Base-by-base conservation (phyloP, 2,329 filamentous ascomycete species). In the Botrytis byssoidea region DNA sequence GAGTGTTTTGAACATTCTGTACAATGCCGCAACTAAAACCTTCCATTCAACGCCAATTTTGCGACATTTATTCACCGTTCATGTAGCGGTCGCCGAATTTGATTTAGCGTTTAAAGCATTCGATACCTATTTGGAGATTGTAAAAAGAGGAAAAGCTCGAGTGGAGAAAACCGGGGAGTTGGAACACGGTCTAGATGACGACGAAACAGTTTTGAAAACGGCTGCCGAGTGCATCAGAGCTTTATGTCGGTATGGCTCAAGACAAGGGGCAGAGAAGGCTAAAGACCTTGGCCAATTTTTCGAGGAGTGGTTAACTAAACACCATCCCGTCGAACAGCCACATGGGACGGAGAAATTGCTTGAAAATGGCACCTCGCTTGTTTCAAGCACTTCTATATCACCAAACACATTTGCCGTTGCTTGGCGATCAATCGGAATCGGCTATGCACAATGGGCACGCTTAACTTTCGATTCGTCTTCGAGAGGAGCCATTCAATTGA, bases 21-120 rank as follows among this genome's bases (percentile, higher is more conserved):
- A 98, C 82, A 92, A 92, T 57, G 93, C 95, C 35, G 93, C 95
- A 12, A 94, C 92, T 16, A 97, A 96, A 82, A 97, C 95, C 0
- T 99, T 96, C 80, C 96, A 99, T 83, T 99, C 96, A 1, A 97
- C 95, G 1, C 86, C 94, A 16, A 93, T 98, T 75, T 85, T 99
- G 44, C 88, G 95, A 74, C 89, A 95, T 79, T 86, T 99, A 0
- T 98, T 98, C 81, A 91, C 90, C 18, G 92, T 97, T 2, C 96
- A 99, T 81, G 86, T 95, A 29, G 89, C 94, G 3, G 86, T 98
- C 29, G 94, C 94, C 14, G 95, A 99, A 78, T 98, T 98, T 77
- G 93, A 97, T 73, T 85, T 98, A 67, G 95, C 95, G 1, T 91
- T 97, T 81, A 94, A 94, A 80, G 93, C 96, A 0, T 93, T 98